Evolutionary conservation across 495 filamentous ascomycete species (phyloP), one percentile per base, ranked within the genome.

Genomic region (Tuber melanosporum): DNA sequence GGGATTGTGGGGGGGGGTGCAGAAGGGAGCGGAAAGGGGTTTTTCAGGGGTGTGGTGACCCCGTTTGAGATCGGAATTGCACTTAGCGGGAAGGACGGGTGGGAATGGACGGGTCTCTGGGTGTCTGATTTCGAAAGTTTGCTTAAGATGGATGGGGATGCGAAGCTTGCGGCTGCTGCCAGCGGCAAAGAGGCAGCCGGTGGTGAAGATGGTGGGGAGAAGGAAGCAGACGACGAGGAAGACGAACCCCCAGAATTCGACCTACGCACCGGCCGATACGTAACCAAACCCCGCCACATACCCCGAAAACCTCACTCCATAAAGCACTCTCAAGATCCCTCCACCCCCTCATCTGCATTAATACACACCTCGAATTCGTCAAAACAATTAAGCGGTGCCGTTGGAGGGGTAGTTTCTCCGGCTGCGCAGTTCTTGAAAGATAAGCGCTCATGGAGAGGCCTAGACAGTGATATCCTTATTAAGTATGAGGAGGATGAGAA

Each of bases 11-110:
- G 82, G 3, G 81, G 82, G 10, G 78, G 71, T 45, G 71, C 9
- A 0, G 75, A 77, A 36, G 93, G 92, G 79, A 92, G 92, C 77
- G 85, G 85, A 0, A 77, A 77, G 32, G 82, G 77, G 39, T 94
- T 95, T 80, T 98, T 89, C 86, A 91, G 88, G 82, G 93, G 93
- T 1, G 89, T 98, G 6, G 89, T 99, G 47, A 99, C 96, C 17
- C 94, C 95, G 3, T 98, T 94, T 82, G 95, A 98, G 87, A 85
- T 98, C 41, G 89, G 89, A 49, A 83, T 97, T 70, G 91, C 91
- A 6, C 85, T 98, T 76, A 85, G 84, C 85, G 71, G 75, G 69
- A 47, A 73, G 78, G 46, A 79, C 74, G 44, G 75, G 57, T 74
- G 72, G 79, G 73, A 81, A 20, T 88, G 85, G 85, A 84, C 79